Evolutionary conservation across 1,284 basidiomycete species (phyloP), one percentile per base, ranked within the genome.

Genomic region (Ustilago cynodontis): DNA sequence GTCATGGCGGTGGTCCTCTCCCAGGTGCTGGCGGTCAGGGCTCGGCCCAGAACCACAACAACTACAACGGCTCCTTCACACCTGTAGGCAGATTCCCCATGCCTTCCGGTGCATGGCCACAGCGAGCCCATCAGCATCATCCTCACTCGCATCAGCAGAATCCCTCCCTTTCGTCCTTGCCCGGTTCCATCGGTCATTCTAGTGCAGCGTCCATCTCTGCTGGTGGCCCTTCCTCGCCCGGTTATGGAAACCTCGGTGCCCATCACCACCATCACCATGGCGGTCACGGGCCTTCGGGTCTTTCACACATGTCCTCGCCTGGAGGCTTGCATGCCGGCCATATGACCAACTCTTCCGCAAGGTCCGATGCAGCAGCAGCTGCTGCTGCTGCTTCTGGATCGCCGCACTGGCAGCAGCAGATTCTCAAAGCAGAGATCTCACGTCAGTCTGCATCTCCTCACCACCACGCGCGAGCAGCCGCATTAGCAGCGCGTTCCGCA

Each of bases 381-480:
- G 31, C 31, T 33, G 31, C 31, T 33, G 31, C 31, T 6, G 75
- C 71, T 24, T 77, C 68, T 14, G 59, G 65, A 1, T 78, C 79
- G 9, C 71, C 79, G 14, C 82, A 85, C 60, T 85, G 84, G 84
- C 80, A 83, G 65, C 78, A 81, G 53, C 84, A 85, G 75, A 69
- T 85, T 20, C 41, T 82, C 57, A 82, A 83, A 50, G 82, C 82
- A 51, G 82, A 82, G 86, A 86, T 88, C 39, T 89, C 88, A n/a
- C 85, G 89, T 47, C 84, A 87, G 53, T 87, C 88, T 1, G 86
- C 86, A 9, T 87, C 88, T 16, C 88, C 89, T 0, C 89, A 90
- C 77, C 89, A 90, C 77, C 88, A 89, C 28, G 89, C 89, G 16
- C 84, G 89, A 26, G 88, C 89, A 22, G 89, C 89, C 16, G 89